Conservation (phyloP, 306 rosid species). For the Rosa chinensis region DNA sequence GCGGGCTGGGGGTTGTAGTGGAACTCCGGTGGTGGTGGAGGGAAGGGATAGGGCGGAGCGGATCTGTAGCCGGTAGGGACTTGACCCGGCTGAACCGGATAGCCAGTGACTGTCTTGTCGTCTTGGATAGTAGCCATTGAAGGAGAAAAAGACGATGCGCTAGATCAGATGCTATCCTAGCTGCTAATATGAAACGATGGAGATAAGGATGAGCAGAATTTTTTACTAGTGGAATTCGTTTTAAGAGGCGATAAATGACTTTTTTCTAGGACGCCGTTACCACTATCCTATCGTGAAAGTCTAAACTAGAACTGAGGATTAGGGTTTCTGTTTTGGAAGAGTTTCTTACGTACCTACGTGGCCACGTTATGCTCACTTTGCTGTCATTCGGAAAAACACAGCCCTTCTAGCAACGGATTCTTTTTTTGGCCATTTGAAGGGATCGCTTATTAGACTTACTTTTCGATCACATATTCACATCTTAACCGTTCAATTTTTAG, state of each 20-base stretch:
- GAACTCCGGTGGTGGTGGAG: neutral
- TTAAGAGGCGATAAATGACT: neutral
- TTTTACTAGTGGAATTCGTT: neutral
- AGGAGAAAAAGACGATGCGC: neutral
- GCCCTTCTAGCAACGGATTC: no score
- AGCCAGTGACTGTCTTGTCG: conserved; percentile 29
- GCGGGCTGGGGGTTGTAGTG: conserved; percentile 9
- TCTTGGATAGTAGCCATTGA: conserved; percentile 17
- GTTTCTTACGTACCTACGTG: no score
- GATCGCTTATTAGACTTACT: no score
- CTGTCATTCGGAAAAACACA: no score
- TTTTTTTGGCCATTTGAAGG: no score
- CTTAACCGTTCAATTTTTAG: no score
- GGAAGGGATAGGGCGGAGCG: neutral
- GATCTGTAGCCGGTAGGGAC: conserved; percentile 28
- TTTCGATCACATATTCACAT: no score
- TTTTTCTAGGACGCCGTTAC: neutral
- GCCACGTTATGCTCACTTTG: no score
- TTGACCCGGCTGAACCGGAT: conserved; percentile 16
- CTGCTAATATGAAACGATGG: neutral
- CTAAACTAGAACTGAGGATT: no score
- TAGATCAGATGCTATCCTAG: neutral
- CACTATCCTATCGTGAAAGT: neutral
- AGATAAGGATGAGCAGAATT: neutral
- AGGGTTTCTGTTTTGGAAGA: no score